Evolutionary conservation across 2,329 filamentous ascomycete genomes (phyloP), one percentile per base, ranked within the genome.

Genomic region (Alternaria triticina): DNA sequence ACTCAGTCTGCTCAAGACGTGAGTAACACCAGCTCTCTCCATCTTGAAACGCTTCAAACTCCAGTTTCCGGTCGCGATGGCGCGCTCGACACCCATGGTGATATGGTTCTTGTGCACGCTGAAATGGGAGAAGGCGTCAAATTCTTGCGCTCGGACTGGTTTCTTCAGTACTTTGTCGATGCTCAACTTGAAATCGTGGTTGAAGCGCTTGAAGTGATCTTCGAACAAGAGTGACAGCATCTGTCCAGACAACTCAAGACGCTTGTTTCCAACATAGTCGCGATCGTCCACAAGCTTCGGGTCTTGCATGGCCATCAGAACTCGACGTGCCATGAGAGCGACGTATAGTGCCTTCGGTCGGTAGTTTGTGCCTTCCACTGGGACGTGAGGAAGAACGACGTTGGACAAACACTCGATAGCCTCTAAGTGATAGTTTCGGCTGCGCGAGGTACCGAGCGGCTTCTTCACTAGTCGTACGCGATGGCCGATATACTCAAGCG

Each of bases 21-120:
- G 96, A 0, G 96, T 98, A 22, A 99, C 94, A 77, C 96, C 96
- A 22, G 96, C 95, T 77, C 95, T 87, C 77, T 98, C 96, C 96
- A 99, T 99, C 80, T 95, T 94, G 84, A 99, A 99, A 78, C 96
- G 93, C 82, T 97, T 97, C 70, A 99, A 86, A 67, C 88, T 97
- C 96, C 96, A 99, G 76, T 99, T 99, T 20, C 96, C 96, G 0
- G 96, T 98, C 57, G 96, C 94, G 62, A 99, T 97, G 8, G 96
- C 95, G 65, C 96, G 89, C 79, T 97, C 97, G 86, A 99, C 93
- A 12, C 96, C 96, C 70, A 91, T 87, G 0, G 94, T 97, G 71
- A 99, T 98, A 73, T 91, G 90, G 70, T 92, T 92, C 58, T 93
- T 92, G 70, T 96, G 92, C 50, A 93, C 91, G 70, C 89, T 90